Evolutionary conservation across 2,329 filamentous ascomycete species (phyloP), one percentile per base, ranked within the genome.

Genomic region (Ascochyta clinopodiicola): DNA sequence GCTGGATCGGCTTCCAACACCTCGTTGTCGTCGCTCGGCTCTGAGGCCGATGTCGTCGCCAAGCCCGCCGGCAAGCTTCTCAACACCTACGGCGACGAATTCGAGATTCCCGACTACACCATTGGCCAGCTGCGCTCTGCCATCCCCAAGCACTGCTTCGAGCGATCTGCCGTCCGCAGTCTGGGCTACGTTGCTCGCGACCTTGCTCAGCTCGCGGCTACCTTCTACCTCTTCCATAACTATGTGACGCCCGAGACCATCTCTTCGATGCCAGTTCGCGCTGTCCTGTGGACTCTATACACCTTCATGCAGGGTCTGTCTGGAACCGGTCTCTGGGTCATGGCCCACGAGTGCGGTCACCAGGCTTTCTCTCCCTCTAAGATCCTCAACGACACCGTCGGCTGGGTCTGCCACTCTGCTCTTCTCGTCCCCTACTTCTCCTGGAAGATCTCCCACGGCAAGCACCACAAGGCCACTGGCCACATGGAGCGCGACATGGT

Each of bases 401-500:
- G 94, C 71, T 97, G 91, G 91, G 77, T 96, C 75, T 86, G 91
- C 68, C 94, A 98, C 82, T 96, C 93, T 34, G 78, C 87, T 39
- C 86, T 97, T 35, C 83, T 97, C 52, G 94, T 99, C 44, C 95
- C 95, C 21, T 99, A 98, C 82, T 99, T 97, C 82, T 96, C 92
- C 75, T 99, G 95, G 95, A 96, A 99, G 82, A 93, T 98, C 79
- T 96, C 92, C 65, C 95, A 99, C 82, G 90, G 92, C 82, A 96
- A 96, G 87, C 95, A 99, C 83, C 95, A 99, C 90, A 98, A 98
- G 86, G 92, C 93, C 62, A 99, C 95, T 35, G 95, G 93, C 69
- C 87, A 99, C 84, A 88, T 99, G 80, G 92, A 96, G 80, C 91
- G 94, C 67, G 95, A 99, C 80, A 99, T 99, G 95, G 95, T 98